A percentile compares a stretch with the other conserved stretches of the same genome.
Conservation (phyloP, 2,329 filamentous ascomycete genomes). For the Pyrenophora seminiperda region DNA sequence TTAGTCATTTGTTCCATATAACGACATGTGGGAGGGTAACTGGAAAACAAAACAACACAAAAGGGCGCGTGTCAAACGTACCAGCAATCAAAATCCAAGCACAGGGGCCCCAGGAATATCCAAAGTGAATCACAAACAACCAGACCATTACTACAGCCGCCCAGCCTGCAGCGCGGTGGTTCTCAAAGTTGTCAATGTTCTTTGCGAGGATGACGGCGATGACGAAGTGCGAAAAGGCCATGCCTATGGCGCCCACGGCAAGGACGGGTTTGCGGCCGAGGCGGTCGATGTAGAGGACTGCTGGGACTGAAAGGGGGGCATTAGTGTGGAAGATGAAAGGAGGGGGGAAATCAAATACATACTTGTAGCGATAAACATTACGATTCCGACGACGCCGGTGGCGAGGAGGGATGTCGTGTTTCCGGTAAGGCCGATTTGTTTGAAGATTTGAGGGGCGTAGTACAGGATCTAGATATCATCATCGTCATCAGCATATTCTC, state of each 20-base stretch:
- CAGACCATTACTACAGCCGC: constrained; percentile 71
- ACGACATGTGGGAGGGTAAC: too few relatives aligned
- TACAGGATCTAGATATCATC: constrained; percentile 41
- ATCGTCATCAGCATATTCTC: too few relatives aligned
- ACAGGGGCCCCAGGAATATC: constrained; percentile 75
- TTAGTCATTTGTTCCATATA: too few relatives aligned
- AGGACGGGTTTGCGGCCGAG: constrained; percentile 68
- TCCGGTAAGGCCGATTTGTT: constrained; percentile 52
- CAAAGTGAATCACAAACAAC: constrained; percentile 77
- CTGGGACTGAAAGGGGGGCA: constrained; percentile 52
- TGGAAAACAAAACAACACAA: too few relatives aligned
- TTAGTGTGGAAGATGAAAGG: neutral
- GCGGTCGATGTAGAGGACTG: constrained; percentile 69
- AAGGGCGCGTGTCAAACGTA: neutral
- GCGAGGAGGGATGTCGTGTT: constrained; percentile 64
- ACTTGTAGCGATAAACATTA: constrained; percentile 64
- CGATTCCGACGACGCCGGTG: constrained; percentile 73
- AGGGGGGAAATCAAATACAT: neutral
- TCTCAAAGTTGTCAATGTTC: constrained; percentile 65
- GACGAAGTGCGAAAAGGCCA: constrained; percentile 72
- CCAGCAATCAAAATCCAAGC: constrained; percentile 72
- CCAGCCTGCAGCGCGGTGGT: constrained; percentile 66
- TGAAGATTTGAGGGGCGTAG: constrained; percentile 59
- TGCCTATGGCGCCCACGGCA: constrained; percentile 68
- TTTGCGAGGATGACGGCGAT: constrained; percentile 72